phyloP scores from a whole-genome alignment of 108 stramenopile genomes.

The Licmophora abbreviata region DNA sequence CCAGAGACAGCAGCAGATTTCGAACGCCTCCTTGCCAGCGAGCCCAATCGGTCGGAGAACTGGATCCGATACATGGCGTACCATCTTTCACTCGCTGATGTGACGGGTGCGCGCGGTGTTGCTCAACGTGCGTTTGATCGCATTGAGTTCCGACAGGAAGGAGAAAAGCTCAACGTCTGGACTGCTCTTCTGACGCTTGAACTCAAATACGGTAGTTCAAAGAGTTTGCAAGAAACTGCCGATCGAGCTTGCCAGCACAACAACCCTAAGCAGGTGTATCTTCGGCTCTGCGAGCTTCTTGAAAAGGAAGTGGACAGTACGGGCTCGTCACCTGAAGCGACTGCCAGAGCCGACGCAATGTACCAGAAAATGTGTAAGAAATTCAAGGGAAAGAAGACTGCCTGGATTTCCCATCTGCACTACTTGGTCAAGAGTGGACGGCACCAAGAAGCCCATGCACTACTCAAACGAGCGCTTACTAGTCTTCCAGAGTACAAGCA shows the following conservation, averaged over 20 bases:
- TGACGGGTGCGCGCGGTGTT: slow-evolving; percentile 83
- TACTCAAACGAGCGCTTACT: slow-evolving; percentile 79
- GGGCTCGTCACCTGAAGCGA: slow-evolving; percentile 25
- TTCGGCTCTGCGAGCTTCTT: slow-evolving; percentile 81
- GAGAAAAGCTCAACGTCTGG: slow-evolving; percentile 93
- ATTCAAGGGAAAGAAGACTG: slow-evolving; percentile 83
- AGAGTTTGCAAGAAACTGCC: slow-evolving; percentile 55
- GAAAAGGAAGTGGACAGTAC: slow-evolving; percentile 55
- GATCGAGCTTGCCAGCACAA: slow-evolving; percentile 83
- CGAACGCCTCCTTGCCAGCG: slow-evolving; percentile 86
- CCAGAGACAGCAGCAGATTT: slow-evolving; percentile 92
- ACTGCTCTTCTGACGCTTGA: slow-evolving; percentile 91
- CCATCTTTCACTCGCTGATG: slow-evolving; percentile 87
- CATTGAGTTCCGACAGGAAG: slow-evolving; percentile 87
- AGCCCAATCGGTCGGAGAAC: slow-evolving; percentile 83
- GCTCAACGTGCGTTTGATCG: slow-evolving; percentile 84
- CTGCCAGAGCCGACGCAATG: slow-evolving; percentile 57
- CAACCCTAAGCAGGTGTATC: slow-evolving; percentile 87
- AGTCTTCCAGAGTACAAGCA: slow-evolving; percentile 88
- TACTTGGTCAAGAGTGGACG: slow-evolving; percentile 64
- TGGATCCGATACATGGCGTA: slow-evolving; percentile 98
- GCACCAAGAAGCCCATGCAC: slow-evolving; percentile 72
- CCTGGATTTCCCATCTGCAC: slow-evolving; percentile 83
- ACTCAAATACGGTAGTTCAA: slow-evolving; percentile 80
- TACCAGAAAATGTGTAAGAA: slow-evolving; percentile 82